Evolutionary conservation across 2,329 filamentous ascomycete species (phyloP).

Genomic region (Sclerotinia trifoliorum): DNA sequence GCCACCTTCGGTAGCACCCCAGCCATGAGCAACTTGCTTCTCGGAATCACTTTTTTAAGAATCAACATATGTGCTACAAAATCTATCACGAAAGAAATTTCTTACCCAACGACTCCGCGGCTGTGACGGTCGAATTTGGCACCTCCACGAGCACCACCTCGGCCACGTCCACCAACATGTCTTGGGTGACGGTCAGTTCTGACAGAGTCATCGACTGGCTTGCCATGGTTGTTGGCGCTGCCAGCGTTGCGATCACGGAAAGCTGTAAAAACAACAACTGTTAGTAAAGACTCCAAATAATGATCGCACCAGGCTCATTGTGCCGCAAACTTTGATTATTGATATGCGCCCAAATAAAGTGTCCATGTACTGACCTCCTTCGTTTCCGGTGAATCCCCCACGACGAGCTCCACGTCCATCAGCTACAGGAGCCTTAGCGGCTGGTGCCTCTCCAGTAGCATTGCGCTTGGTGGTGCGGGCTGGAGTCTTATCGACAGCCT

Average conservation of each 20-base stretch:
- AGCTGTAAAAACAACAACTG: constrained; percentile 52
- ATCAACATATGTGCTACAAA: background rate
- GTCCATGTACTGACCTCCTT: constrained; percentile 72
- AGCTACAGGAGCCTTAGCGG: constrained; percentile 37
- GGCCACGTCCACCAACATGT: constrained; percentile 61
- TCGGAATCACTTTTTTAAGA: constrained; percentile 64
- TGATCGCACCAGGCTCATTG: background rate
- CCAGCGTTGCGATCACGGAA: constrained; percentile 88
- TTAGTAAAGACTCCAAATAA: constrained; percentile 17
- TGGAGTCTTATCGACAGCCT: constrained; percentile 82
- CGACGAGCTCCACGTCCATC: constrained; percentile 41
- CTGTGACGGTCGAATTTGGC: constrained; percentile 43
- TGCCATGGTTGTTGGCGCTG: constrained; percentile 76
- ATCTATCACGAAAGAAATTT: constrained; percentile 1
- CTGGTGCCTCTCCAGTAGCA: constrained; percentile 70
- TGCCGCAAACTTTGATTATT: background rate
- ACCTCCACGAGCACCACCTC: constrained; percentile 39
- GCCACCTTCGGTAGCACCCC: constrained; percentile 79
- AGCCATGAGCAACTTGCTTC: constrained; percentile 85
- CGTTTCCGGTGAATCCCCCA: constrained; percentile 69
- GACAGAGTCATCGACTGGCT: constrained; percentile 69
- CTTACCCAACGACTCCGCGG: constrained; percentile 38
- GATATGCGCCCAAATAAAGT: background rate
- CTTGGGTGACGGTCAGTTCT: constrained; percentile 52
- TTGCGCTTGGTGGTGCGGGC: constrained; percentile 80